A percentile compares a stretch with the other conserved stretches of the same genome.
Conservation (phyloP, 2,329 filamentous ascomycete species). For the Akanthomyces muscarius region DNA sequence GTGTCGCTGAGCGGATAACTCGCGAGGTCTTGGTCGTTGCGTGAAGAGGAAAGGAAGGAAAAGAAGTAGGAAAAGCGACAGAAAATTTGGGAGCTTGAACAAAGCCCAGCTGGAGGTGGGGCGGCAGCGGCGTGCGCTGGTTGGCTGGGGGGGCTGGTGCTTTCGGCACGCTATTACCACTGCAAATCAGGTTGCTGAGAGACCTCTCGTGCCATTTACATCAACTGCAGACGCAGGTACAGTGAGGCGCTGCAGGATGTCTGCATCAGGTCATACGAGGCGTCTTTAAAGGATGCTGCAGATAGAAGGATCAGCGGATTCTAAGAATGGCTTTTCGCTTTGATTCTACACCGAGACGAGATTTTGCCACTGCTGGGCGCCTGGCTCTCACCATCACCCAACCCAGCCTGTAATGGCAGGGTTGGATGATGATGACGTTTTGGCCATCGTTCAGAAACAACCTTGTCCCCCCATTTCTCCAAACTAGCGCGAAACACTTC, state of each 20-base stretch:
- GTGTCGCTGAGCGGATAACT: conserved; percentile 19
- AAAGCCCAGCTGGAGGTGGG: neutral
- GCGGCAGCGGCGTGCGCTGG: neutral
- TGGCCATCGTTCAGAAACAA: neutral
- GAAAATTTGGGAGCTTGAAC: neutral
- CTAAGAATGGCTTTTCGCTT: neutral
- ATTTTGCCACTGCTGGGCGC: too few species aligned
- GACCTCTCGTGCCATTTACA: neutral
- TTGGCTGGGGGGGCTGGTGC: neutral
- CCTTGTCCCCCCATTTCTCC: neutral
- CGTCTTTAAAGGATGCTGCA: neutral
- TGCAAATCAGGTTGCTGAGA: neutral
- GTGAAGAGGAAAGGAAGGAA: conserved; percentile 25
- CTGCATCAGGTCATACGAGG: neutral
- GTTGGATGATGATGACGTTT: neutral
- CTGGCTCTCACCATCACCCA: too few species aligned
- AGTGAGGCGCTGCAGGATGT: neutral
- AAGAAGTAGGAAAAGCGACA: conserved; percentile 17
- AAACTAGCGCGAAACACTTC: neutral
- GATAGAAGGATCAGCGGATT: neutral
- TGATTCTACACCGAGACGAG: neutral
- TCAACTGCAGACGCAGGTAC: neutral
- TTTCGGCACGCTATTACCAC: too few species aligned
- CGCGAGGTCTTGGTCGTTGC: conserved; percentile 29
- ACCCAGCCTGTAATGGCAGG: too few species aligned